A percentile compares a stretch with the other conserved stretches of the same genome.
Conservation (phyloP, 768 basidiomycete genomes). For the Amanita molliuscula region DNA sequence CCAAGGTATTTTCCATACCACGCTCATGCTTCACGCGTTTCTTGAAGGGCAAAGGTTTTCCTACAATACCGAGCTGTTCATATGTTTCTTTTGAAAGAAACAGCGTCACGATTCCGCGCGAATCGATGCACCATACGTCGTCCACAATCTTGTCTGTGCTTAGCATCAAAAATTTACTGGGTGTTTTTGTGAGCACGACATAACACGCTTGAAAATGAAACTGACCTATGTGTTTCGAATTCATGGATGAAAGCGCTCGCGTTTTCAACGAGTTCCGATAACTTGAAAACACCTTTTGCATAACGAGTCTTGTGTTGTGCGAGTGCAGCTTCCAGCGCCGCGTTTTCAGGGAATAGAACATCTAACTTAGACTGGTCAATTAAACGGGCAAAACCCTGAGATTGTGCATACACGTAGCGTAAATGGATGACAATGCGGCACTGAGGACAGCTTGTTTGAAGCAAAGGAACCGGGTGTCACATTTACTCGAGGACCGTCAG, state of each 20-base stretch:
- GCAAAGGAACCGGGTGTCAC: conserved; percentile 13
- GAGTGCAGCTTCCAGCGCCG: conserved; percentile 27
- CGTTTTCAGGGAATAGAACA: conserved; percentile 42
- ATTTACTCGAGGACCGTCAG: conserved; percentile 15
- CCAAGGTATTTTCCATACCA: conserved; percentile 25
- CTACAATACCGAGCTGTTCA: conserved; percentile 49
- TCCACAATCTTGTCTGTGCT: conserved; percentile 24
- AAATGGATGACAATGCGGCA: conserved; percentile 38
- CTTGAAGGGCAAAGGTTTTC: conserved; percentile 44
- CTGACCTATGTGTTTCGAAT: conserved; percentile 18
- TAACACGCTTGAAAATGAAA: neutral
- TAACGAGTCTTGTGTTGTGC: conserved; percentile 6
- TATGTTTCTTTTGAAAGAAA: conserved; percentile 48
- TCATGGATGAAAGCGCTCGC: conserved; percentile 19
- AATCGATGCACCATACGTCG: conserved; percentile 65
- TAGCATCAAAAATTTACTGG: conserved; percentile 28
- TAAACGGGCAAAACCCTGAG: neutral
- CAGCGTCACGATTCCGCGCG: conserved; percentile 48
- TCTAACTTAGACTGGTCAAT: conserved; percentile 38
- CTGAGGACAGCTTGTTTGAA: conserved; percentile 19
- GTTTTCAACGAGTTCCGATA: conserved; percentile 15
- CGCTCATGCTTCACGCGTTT: conserved; percentile 36
- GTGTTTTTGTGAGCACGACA: neutral
- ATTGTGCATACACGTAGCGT: conserved; percentile 35
- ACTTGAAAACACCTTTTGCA: conserved; percentile 1